Conservation (phyloP, 129 eudicot species). For the Pulicaria dysenterica region DNA sequence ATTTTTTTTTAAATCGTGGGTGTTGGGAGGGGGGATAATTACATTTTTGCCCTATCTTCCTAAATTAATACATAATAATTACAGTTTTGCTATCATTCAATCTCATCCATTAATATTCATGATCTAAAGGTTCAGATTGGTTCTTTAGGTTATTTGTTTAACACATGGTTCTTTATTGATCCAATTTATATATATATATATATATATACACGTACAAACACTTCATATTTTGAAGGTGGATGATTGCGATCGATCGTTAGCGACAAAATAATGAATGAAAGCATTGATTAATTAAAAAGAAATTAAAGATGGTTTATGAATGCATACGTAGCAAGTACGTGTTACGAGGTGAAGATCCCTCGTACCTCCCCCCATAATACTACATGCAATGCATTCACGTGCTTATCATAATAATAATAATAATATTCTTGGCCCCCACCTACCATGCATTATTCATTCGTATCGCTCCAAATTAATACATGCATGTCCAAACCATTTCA, state of each 20-base stretch:
- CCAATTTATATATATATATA: not conserved
- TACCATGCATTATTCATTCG: slow-evolving; percentile 16
- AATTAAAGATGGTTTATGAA: slow-evolving; percentile 9
- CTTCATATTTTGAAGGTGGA: not conserved
- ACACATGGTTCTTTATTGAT: too few relatives aligned
- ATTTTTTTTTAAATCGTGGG: too few relatives aligned
- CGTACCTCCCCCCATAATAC: slow-evolving; percentile 31
- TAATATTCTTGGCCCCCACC: slow-evolving; percentile 38
- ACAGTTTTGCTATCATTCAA: too few relatives aligned
- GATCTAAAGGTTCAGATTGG: too few relatives aligned
- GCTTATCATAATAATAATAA: not conserved
- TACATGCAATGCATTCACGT: slow-evolving; percentile 40
- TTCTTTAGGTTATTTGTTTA: too few relatives aligned
- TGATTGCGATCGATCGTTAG: not conserved
- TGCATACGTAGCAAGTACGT: slow-evolving; percentile 46
- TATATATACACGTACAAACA: not conserved
- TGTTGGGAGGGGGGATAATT: too few relatives aligned
- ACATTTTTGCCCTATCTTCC: too few relatives aligned
- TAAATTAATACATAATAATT: too few relatives aligned
- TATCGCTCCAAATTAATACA: not conserved
- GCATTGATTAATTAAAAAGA: not conserved
- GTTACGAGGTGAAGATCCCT: slow-evolving; percentile 38
- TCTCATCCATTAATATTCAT: too few relatives aligned
- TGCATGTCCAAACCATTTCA: not conserved
- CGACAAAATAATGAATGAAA: slow-evolving; percentile 26